phyloP scores from a whole-genome alignment of 306 rosid genomes.

The Begonia masoniana region DNA sequence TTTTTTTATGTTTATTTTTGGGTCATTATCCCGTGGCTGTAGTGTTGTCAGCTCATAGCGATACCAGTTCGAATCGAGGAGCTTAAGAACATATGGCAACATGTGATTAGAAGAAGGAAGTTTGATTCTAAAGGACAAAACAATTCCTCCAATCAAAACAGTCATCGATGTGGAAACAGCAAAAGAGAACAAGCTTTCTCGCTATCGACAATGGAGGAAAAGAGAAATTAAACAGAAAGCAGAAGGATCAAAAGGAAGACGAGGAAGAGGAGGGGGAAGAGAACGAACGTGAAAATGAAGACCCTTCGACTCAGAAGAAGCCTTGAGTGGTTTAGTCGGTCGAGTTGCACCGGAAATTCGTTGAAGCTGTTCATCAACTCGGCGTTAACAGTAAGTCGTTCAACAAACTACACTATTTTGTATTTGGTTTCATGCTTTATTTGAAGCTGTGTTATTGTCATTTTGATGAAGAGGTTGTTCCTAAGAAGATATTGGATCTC shows the following conservation, averaged over 20 bases:
- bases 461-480: conserved; percentile 61
- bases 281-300: conserved; percentile 35
- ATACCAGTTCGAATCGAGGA: conserved; percentile 70
- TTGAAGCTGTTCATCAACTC: conserved; percentile 50
- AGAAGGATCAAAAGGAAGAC: conserved; percentile 42
- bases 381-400: conserved; percentile 62
- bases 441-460: neutral
- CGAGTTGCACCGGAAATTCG: conserved; percentile 62
- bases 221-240: conserved; percentile 22
- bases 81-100: conserved; percentile 84
- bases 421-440: neutral
- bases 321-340: conserved; percentile 60
- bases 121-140: conserved; percentile 30
- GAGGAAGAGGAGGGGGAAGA: conserved; percentile 49
- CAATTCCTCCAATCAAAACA: conserved; percentile 16
- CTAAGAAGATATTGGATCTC: conserved; percentile 69
- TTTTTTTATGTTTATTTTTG: too few relatives aligned
- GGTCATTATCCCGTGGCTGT: neutral
- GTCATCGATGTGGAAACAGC: conserved; percentile 10
- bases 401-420: neutral
- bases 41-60: conserved; percentile 79
- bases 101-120: conserved; percentile 57
- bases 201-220: conserved; percentile 21
- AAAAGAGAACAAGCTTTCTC: conserved; percentile 22
- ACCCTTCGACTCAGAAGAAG: conserved; percentile 44